Evolutionary conservation across 2,329 filamentous ascomycete genomes (phyloP).

Genomic region (Knufia petricola): DNA sequence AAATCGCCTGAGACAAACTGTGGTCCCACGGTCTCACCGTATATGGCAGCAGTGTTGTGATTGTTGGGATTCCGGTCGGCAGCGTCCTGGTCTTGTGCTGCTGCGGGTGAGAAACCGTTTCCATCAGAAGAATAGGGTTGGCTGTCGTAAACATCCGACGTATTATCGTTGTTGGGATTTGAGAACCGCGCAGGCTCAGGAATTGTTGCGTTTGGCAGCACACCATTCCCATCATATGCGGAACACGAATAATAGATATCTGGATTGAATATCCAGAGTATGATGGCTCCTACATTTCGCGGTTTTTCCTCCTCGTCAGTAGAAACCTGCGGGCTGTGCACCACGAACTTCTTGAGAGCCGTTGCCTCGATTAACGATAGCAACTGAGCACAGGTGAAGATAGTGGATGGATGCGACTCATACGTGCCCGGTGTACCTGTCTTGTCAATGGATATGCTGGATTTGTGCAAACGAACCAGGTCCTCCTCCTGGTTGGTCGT

Average conservation of each 20-base stretch:
- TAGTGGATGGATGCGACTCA: not conserved
- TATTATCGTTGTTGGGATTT: conserved; percentile 5
- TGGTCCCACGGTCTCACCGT: not conserved
- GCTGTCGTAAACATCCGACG: not conserved
- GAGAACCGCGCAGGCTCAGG: not conserved
- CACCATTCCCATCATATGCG: not conserved
- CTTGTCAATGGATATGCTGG: not conserved
- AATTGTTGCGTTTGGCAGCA: not conserved
- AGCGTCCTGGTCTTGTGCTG: not conserved
- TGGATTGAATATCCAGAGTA: conserved; percentile 52
- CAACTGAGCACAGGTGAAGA: conserved; percentile 8
- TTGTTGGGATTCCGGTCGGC: conserved; percentile 2
- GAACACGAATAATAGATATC: conserved; percentile 48
- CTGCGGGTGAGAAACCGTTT: not conserved
- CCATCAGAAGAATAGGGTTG: not conserved
- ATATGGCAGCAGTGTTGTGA: not conserved
- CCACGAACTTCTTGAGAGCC: conserved; percentile 5
- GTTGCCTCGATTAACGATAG: conserved; percentile 8
- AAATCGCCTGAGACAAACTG: conserved; percentile 1
- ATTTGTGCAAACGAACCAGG: conserved; percentile 7
- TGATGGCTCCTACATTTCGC: conserved; percentile 1
- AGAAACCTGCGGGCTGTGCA: not conserved
- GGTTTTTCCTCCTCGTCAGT: not conserved
- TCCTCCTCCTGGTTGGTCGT: conserved; percentile 7
- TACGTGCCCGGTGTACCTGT: not conserved